Evolutionary conservation across 164 flowering plant species (phyloP), one percentile per base, ranked within the genome.

Genomic region (Vitis rotundifolia): DNA sequence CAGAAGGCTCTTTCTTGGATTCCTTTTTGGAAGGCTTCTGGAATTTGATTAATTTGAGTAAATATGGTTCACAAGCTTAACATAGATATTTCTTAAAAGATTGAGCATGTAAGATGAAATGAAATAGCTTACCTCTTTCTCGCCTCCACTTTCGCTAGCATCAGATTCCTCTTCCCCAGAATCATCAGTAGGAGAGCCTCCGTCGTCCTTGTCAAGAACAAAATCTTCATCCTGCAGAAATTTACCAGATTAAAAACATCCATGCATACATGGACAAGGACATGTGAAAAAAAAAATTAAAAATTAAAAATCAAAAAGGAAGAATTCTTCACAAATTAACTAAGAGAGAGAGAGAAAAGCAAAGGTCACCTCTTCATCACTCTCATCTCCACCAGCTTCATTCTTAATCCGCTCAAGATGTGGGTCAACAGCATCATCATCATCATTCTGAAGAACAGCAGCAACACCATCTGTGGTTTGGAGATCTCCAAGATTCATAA

Each of bases 101-200:
- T 18, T 56, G 29, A 31, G 31, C 31, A 63, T 16, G 22, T n/a
- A 31, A 63, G 18, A 47, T 44, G 29, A 64, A 19, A 12, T 16
- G 37, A 69, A 57, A 71, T 16, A 9, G 12, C 58, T 73, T 69
- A 80, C 97, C 90, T 84, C 96, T 77, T 86, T 87, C 71, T 82
- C 91, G 49, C 64, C 87, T 67, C 85, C 92, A 76, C 88, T 84
- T 15, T 72, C 85, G 80, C 97, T 96, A 63, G 84, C 99, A 86
- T 93, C 98, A 71, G 98, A 91, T 0, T 86, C 92, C 9, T 85
- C 98, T 69, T 67, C 96, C 2, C 90, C 97, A 70, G 99, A 93
- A 78, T 91, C 97, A 91, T 96, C 98, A 65, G 97, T 91, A 8
- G 99, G 97, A 66, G 98, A 96, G 47, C 99, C 99, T 69, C 77